Percentiles rank a stretch among this genome's conserved stretches.
These are phyloP conservation scores for Lactarius tabidus DNA, from an alignment of 768 basidiomycete genomes.

Conservation along the genomic window DNA sequence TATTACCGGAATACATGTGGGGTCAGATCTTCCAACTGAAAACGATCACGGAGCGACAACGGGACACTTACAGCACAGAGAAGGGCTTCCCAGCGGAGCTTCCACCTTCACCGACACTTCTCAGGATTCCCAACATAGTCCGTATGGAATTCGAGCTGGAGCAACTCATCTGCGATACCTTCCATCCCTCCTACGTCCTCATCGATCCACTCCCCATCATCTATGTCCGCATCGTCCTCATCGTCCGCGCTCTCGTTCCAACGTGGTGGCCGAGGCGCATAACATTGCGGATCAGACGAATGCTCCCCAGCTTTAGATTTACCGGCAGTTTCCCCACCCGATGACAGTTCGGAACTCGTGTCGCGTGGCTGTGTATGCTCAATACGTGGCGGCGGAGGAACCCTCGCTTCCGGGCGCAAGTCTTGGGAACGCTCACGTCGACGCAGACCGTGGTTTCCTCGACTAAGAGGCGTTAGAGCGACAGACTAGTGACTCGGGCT, in stretches of 20 bases:
- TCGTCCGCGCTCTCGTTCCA: conserved; percentile 40
- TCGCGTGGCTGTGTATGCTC: conserved; percentile 81
- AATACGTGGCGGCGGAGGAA: conserved; percentile 71
- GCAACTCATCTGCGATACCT: conserved; percentile 63
- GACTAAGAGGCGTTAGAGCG: conserved; percentile 47
- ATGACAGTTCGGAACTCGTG: conserved; percentile 72
- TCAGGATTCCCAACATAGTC: conserved; percentile 60
- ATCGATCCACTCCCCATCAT: conserved; percentile 39
- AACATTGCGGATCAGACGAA: conserved; percentile 26
- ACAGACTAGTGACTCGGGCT: conserved; percentile 70
- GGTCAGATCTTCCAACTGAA: too few species aligned
- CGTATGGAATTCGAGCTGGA: conserved; percentile 76
- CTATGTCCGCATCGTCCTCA: conserved; percentile 31
- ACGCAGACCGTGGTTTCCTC: conserved; percentile 44
- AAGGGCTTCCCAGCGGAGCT: conserved; percentile 69
- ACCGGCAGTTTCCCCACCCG: conserved; percentile 76
- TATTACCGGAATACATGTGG: too few species aligned
- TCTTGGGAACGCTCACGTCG: conserved; percentile 41
- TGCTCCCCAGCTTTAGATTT: conserved; percentile 41
- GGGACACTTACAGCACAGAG: conserved; percentile 56
- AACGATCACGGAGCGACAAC: conserved; percentile 23
- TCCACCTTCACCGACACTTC: conserved; percentile 69
- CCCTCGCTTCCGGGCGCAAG: conserved; percentile 32
- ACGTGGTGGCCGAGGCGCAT: conserved; percentile 26
- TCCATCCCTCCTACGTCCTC: conserved; percentile 80